A percentile compares a stretch with the other conserved stretches of the same genome.
These are phyloP conservation scores for Mimosa pudica DNA, from an alignment of 306 rosid genomes.

Conservation along the genomic window DNA sequence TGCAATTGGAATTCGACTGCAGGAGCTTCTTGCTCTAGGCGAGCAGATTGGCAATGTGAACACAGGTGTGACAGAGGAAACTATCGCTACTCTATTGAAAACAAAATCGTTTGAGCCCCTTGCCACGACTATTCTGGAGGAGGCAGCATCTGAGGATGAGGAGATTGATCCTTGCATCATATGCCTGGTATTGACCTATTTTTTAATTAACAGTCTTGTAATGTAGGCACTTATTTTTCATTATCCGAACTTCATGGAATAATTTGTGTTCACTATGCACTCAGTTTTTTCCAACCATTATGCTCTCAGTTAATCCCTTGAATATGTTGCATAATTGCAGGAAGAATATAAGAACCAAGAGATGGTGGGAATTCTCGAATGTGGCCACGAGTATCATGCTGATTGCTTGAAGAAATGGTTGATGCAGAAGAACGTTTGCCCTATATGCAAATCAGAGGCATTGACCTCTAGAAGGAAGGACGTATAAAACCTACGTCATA, in stretches of 20 bases:
- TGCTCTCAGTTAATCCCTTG: conserved; percentile 4
- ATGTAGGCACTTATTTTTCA: conserved; percentile 8
- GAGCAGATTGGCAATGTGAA: conserved; percentile 89
- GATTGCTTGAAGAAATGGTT: conserved; percentile 85
- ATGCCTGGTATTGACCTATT: conserved; percentile 71
- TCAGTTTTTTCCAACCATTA: not conserved
- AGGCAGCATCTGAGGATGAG: conserved; percentile 53
- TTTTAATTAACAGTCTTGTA: conserved; percentile 7
- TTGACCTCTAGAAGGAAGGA: conserved; percentile 46
- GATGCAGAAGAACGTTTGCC: conserved; percentile 84
- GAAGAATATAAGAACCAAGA: conserved; percentile 75
- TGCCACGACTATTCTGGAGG: conserved; percentile 51
- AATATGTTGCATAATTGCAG: conserved; percentile 42
- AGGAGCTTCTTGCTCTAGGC: conserved; percentile 98
- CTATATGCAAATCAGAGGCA: conserved; percentile 96
- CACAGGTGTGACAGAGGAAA: conserved; percentile 84
- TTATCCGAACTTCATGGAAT: not conserved
- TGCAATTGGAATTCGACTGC: conserved; percentile 36
- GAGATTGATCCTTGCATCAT: conserved; percentile 77
- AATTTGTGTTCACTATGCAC: conserved; percentile 10
- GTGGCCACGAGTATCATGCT: conserved; percentile 91
- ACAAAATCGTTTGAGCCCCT: conserved; percentile 45
- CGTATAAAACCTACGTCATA: conserved; percentile 33
- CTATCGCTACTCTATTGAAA: conserved; percentile 54
- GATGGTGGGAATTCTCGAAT: conserved; percentile 69